phyloP scores from a whole-genome alignment of 1,139 yeast species.

The Saccharomycopsis phalli region DNA sequence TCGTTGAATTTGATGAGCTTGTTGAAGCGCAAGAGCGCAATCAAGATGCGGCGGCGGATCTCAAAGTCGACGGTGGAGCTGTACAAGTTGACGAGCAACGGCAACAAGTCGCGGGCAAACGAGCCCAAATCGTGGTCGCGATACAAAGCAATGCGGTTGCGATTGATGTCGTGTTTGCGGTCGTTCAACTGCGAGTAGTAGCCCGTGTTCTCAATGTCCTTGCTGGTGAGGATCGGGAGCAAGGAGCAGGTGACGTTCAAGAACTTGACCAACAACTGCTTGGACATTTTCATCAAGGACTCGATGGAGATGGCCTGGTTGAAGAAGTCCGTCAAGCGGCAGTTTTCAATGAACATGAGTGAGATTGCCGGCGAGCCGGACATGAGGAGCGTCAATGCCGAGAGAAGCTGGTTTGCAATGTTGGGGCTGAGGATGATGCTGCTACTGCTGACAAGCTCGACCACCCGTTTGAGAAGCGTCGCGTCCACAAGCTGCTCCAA shows the following conservation, averaged over 20 bases:
- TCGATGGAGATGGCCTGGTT: conserved; percentile 47
- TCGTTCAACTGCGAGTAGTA: conserved; percentile 18
- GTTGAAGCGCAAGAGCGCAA: conserved; percentile 46
- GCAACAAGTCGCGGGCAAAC: conserved; percentile 46
- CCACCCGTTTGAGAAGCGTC: conserved; percentile 28
- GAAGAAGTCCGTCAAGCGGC: conserved; percentile 36
- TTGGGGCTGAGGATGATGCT: conserved; percentile 16
- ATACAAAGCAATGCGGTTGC: conserved; percentile 26
- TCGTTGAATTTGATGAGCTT: conserved; percentile 22
- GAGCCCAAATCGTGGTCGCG: conserved; percentile 23
- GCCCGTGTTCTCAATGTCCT: conserved; percentile 21
- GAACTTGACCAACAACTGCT: conserved; percentile 49
- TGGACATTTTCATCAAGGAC: conserved; percentile 67
- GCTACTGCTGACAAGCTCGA: conserved; percentile 23
- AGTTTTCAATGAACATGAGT: conserved; percentile 31
- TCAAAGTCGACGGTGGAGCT: conserved; percentile 67
- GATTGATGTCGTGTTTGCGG: conserved; percentile 24
- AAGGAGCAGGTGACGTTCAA: conserved; percentile 50
- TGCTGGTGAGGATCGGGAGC: conserved; percentile 35
- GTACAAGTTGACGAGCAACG: conserved; percentile 59
- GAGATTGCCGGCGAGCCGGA: conserved; percentile 29
- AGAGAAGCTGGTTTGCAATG: conserved; percentile 7
- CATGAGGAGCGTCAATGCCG: conserved; percentile 5
- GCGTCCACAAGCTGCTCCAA: conserved; percentile 39
- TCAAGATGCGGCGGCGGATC: conserved; percentile 51